Percentiles rank a stretch among this genome's conserved stretches.
phyloP scores from a whole-genome alignment of 495 filamentous ascomycete species.

The Glarea lozoyensis region DNA sequence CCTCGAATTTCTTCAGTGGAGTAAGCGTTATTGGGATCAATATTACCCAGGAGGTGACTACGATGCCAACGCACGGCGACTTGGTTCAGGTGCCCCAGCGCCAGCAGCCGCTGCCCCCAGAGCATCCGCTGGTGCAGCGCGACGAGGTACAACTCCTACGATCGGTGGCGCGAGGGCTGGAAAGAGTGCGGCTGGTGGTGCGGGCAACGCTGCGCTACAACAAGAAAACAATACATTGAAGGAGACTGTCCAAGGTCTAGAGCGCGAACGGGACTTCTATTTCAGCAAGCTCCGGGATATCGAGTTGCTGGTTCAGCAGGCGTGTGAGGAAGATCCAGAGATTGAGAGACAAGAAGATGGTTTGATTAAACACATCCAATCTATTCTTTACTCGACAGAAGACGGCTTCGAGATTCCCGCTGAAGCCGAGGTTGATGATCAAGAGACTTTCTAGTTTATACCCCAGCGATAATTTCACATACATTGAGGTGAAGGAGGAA shows the following conservation, averaged over 20 bases:
- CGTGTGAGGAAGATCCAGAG: slow-evolving; percentile 82
- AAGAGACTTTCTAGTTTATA: slow-evolving; percentile 61
- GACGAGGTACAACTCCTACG: slow-evolving; percentile 69
- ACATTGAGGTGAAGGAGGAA: no score
- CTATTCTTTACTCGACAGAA: slow-evolving; percentile 95
- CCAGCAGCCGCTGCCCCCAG: slow-evolving; percentile 33
- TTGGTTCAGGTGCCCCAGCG: slow-evolving; percentile 59
- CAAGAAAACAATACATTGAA: slow-evolving; percentile 78
- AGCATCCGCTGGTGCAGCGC: slow-evolving; percentile 44
- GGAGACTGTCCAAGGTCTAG: slow-evolving; percentile 76
- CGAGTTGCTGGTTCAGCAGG: slow-evolving; percentile 84
- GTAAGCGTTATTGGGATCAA: slow-evolving; percentile 94
- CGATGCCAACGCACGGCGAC: slow-evolving; percentile 77
- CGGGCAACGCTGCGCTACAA: slow-evolving; percentile 55
- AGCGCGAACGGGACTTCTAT: slow-evolving; percentile 96
- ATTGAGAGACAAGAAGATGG: slow-evolving; percentile 88
- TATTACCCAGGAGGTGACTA: slow-evolving; percentile 96
- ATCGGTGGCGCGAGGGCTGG: slow-evolving; percentile 44
- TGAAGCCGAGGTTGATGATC: slow-evolving; percentile 53
- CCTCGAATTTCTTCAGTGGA: slow-evolving; percentile 97
- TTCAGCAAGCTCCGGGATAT: slow-evolving; percentile 98
- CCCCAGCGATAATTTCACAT: slow-evolving; percentile 13
- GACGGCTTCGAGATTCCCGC: slow-evolving; percentile 81
- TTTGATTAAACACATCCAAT: slow-evolving; percentile 87
- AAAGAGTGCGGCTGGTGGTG: slow-evolving; percentile 45